Conservation (phyloP, 768 basidiomycete genomes). For the Mycena sanguinolenta region DNA sequence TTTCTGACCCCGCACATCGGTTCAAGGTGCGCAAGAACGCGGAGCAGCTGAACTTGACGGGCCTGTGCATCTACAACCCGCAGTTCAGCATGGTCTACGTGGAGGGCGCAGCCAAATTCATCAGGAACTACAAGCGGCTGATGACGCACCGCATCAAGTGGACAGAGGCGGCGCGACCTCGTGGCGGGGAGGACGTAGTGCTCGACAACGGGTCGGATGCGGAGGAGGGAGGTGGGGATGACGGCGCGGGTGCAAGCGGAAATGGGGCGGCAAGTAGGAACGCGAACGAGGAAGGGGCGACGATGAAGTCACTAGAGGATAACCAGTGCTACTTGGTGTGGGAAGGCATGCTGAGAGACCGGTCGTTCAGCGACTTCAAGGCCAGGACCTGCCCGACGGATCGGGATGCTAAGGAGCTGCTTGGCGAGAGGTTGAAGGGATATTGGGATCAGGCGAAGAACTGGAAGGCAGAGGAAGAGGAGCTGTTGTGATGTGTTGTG, state of each 20-base stretch:
- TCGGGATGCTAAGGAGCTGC: constrained; percentile 83
- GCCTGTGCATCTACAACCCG: constrained; percentile 92
- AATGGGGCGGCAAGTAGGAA: constrained; percentile 42
- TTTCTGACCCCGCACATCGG: constrained; percentile 92
- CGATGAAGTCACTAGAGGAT: constrained; percentile 75
- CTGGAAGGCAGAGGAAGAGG: constrained; percentile 87
- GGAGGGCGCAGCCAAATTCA: constrained; percentile 89
- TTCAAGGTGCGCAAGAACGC: constrained; percentile 99
- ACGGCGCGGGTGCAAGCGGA: constrained; percentile 43
- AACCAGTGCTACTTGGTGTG: constrained; percentile 94
- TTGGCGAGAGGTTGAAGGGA: constrained; percentile 87
- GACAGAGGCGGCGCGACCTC: constrained; percentile 90
- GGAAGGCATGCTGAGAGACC: constrained; percentile 91
- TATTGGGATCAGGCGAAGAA: constrained; percentile 98
- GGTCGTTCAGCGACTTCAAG: constrained; percentile 84
- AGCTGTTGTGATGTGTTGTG: constrained; percentile 63
- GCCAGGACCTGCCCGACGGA: constrained; percentile 89
- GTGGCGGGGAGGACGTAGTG: constrained; percentile 80
- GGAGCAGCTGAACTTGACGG: constrained; percentile 88
- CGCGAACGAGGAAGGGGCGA: constrained; percentile 47
- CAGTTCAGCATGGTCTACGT: constrained; percentile 92
- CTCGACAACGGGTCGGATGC: constrained; percentile 63
- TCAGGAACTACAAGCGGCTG: constrained; percentile 89
- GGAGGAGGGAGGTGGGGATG: constrained; percentile 44
- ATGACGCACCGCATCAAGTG: constrained; percentile 92